phyloP scores from a whole-genome alignment of 495 filamentous ascomycete genomes.

The Bacidia rubella region DNA sequence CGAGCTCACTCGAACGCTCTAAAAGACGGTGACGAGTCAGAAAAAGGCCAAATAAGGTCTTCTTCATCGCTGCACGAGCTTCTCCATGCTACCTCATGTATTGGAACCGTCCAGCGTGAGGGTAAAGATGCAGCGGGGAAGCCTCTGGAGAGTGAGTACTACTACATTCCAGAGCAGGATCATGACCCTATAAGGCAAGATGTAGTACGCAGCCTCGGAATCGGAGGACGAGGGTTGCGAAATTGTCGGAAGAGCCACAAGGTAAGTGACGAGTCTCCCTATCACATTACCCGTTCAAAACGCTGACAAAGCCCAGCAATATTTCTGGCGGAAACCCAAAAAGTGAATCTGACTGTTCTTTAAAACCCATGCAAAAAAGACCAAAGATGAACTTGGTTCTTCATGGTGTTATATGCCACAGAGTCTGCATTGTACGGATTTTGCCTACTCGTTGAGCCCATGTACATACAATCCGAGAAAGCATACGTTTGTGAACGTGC shows the following conservation, averaged over 20 bases:
- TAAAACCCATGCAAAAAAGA: too few relatives aligned
- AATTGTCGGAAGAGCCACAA: slow-evolving; percentile 91
- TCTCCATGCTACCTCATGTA: slow-evolving; percentile 57
- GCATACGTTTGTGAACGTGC: too few relatives aligned
- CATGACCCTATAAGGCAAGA: slow-evolving; percentile 61
- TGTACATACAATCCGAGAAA: too few relatives aligned
- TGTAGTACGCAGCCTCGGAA: slow-evolving; percentile 68
- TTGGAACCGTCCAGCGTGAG: slow-evolving; percentile 77
- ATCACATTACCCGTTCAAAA: slow-evolving; percentile 12
- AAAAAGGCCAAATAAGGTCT: slow-evolving; percentile 20
- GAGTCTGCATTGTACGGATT: too few relatives aligned
- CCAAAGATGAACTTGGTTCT: too few relatives aligned
- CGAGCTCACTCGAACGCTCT: slow-evolving; percentile 41
- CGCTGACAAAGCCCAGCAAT: slow-evolving; percentile 50
- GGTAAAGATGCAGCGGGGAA: slow-evolving; percentile 96
- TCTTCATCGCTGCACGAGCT: slow-evolving; percentile 52
- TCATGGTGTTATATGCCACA: too few relatives aligned
- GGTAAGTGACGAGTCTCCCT: slow-evolving; percentile 38
- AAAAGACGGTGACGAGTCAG: slow-evolving; percentile 19
- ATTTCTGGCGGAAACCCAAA: slow-evolving; percentile 80
- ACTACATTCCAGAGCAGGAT: slow-evolving; percentile 90
- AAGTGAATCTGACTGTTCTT: too few relatives aligned
- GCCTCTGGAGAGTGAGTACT: slow-evolving; percentile 87
- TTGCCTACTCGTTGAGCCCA: too few relatives aligned
- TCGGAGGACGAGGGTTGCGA: slow-evolving; percentile 62